These are phyloP conservation scores for Rubia tinctorum DNA, from an alignment of 305 asterid species.

Conservation along the genomic window DNA sequence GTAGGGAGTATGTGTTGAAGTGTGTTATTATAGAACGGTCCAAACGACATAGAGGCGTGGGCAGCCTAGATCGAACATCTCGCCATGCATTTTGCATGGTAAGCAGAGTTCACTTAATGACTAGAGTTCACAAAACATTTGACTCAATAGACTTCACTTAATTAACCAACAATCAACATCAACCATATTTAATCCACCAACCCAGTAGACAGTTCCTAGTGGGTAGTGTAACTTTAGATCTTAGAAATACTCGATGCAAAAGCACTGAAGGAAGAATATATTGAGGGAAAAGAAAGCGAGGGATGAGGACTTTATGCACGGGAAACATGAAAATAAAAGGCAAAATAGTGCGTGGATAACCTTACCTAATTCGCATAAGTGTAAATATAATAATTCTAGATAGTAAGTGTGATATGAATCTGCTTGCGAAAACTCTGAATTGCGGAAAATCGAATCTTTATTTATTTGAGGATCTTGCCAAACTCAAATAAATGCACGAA, in stretches of 20 bases:
- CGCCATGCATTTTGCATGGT: background rate
- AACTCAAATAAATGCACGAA: too few relatives aligned
- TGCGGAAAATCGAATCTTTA: too few relatives aligned
- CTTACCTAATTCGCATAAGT: too few relatives aligned
- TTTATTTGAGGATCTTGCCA: too few relatives aligned
- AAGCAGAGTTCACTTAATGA: background rate
- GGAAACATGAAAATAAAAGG: background rate
- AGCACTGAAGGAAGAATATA: background rate
- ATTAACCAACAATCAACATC: background rate
- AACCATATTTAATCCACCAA: background rate
- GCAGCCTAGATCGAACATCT: background rate
- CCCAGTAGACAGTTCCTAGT: background rate
- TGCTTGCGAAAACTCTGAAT: too few relatives aligned
- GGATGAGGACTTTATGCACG: background rate
- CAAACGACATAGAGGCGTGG: background rate
- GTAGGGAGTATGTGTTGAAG: background rate
- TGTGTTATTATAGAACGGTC: background rate
- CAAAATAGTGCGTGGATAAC: too few relatives aligned
- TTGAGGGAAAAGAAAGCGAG: conserved; percentile 11
- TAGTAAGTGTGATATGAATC: too few relatives aligned
- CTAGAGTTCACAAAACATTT: background rate
- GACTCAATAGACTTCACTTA: background rate
- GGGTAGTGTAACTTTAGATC: conserved; percentile 3
- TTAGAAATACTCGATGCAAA: background rate
- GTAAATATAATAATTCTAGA: too few relatives aligned